Evolutionary conservation across 306 rosid species (phyloP).

Genomic region (Abrus pulchellus): DNA sequence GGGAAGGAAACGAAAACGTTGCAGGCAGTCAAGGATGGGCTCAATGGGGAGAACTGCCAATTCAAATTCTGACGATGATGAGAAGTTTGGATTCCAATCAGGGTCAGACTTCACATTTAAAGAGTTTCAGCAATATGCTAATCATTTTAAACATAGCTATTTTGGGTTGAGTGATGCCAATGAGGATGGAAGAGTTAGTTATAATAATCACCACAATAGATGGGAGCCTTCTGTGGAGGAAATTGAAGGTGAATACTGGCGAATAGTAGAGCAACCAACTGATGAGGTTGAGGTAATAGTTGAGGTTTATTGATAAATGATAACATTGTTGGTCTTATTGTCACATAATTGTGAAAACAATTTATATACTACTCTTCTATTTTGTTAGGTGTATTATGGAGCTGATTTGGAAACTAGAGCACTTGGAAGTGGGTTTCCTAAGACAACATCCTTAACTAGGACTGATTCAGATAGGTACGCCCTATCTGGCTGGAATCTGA

Average conservation of each 20-base stretch:
- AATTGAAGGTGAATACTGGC: conserved; percentile 98
- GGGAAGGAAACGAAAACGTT: conserved; percentile 77
- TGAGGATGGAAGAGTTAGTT: conserved; percentile 48
- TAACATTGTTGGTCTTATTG: conserved; percentile 24
- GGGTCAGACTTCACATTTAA: conserved; percentile 79
- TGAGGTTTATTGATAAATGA: conserved; percentile 14
- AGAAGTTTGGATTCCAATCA: conserved; percentile 88
- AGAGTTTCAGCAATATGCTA: conserved; percentile 69
- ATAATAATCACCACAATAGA: conserved; percentile 46
- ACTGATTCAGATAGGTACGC: conserved; percentile 58
- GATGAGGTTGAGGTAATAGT: conserved; percentile 90
- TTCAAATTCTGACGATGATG: conserved; percentile 64
- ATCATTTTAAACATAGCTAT: conserved; percentile 69
- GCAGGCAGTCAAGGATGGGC: conserved; percentile 64
- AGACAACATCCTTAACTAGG: conserved; percentile 56
- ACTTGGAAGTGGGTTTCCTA: conserved; percentile 92
- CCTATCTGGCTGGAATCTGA: conserved; percentile 92
- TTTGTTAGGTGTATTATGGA: conserved; percentile 85
- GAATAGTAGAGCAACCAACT: conserved; percentile 82
- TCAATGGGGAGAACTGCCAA: conserved; percentile 49
- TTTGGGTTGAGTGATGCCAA: conserved; percentile 58
- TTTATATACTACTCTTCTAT: conserved; percentile 32
- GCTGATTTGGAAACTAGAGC: conserved; percentile 88
- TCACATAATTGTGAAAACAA: conserved; percentile 35
- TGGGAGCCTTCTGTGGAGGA: conserved; percentile 72